Evolutionary conservation across 495 filamentous ascomycete genomes (phyloP), one percentile per base, ranked within the genome.

Genomic region (Penicillium antarcticum): DNA sequence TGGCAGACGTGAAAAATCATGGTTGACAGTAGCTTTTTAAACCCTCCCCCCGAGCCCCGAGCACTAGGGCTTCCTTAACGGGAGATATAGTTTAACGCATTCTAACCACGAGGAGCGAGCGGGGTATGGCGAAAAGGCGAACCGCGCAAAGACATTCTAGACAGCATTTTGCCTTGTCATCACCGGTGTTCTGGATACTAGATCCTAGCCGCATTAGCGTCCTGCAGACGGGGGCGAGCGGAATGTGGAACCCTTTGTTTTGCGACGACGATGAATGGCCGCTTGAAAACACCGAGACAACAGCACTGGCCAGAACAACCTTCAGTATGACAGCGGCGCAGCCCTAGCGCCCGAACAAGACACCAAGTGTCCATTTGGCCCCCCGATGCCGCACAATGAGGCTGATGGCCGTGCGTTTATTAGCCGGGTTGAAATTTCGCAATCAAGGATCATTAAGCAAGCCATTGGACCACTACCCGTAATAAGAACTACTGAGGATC

Each of bases 221-320:
- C 33, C 36, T 50, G 10, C 23, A 19, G 19, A 42, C 51, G 46
- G 46, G 46, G 46, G 29, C 26, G 26, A 18, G 16, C 53, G 52
- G 57, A 40, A 49, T 60, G 48, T 60, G 57, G 57, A 56, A 39
- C 9, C 42, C 12, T 29, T 26, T 33, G 9, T 31, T 43, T 24
- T 40, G 14, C 14, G 13, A 16, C n/a, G 18, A 17, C 29, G 29
- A 11, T 52, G 38, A 51, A 14, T 59, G 52, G 56, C 52, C 19
- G 18, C 18, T 6, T 37, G 14, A 7, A 36, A 19, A 16, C 2
- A 5, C 14, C 21, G 31, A 11, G n/a, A 43, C 21, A 23, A 23
- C n/a, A 19, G 42, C 21, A 11, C 14, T 4, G 43, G 42, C 31
- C 24, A n/a, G 19, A n/a, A 35, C 2, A 43, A 34, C 48, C 43